Conservation (phyloP, 345 rosid species). For the Syzygium oleosum region DNA sequence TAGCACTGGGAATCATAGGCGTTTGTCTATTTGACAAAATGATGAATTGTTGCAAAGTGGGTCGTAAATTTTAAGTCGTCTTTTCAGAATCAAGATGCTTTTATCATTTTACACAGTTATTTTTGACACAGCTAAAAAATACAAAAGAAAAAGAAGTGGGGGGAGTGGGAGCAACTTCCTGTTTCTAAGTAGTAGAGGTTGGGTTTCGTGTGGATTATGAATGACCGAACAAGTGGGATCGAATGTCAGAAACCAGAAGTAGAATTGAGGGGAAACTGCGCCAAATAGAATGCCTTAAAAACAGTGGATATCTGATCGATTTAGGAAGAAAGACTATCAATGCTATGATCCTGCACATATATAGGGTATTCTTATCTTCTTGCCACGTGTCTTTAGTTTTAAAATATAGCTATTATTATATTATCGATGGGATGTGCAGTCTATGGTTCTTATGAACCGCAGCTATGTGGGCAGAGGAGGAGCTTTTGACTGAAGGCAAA, state of each 20-base stretch:
- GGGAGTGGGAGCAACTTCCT: not conserved
- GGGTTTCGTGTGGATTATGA: not conserved
- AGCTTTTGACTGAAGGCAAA: not conserved
- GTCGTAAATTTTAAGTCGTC: not conserved
- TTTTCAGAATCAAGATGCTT: not conserved
- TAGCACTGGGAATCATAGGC: not conserved
- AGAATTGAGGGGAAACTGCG: not conserved
- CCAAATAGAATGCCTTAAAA: not conserved
- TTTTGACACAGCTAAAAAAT: not conserved
- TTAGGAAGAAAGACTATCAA: not conserved
- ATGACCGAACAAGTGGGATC: not conserved
- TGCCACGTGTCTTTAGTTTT: not conserved
- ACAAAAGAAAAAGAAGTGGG: not conserved
- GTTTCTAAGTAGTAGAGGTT: not conserved
- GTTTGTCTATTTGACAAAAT: not conserved
- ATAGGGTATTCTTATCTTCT: not conserved
- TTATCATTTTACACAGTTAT: not conserved
- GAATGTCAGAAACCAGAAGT: not conserved
- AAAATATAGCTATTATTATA: not conserved
- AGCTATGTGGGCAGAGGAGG: not conserved
- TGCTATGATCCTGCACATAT: not conserved
- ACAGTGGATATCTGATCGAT: not conserved
- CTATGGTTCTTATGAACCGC: not conserved
- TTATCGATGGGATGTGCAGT: not conserved
- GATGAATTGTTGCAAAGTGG: not conserved